A percentile compares a stretch with the other conserved stretches of the same genome.
Conservation (phyloP, 1,284 basidiomycete genomes). For the Cystobasidium pallidum region DNA sequence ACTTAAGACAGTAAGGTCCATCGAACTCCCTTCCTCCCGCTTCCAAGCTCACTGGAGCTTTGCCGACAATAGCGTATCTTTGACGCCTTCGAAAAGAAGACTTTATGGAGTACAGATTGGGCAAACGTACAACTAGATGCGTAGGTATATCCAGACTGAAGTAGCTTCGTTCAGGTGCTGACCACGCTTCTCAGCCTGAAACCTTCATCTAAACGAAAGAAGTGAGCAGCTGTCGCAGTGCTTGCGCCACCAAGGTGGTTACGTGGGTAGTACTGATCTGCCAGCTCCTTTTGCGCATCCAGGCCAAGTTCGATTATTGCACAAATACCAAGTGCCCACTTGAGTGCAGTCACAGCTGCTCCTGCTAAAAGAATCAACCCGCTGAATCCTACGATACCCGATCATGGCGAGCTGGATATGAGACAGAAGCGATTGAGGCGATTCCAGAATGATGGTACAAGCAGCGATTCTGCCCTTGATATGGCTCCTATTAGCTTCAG, state of each 20-base stretch:
- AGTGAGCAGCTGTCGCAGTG: constrained; percentile 29
- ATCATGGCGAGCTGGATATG: constrained; percentile 39
- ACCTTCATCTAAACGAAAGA: constrained; percentile 67
- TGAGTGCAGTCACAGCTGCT: constrained; percentile 12
- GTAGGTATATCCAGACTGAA: constrained; percentile 57
- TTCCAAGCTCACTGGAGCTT: background rate
- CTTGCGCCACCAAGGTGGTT: constrained; percentile 10
- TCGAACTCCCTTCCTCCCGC: background rate
- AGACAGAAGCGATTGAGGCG: constrained; percentile 39
- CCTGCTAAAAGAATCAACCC: constrained; percentile 15
- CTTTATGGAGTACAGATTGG: constrained; percentile 89
- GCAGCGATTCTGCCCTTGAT: constrained; percentile 25
- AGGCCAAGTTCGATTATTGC: constrained; percentile 11
- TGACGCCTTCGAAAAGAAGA: constrained; percentile 62
- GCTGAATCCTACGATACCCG: constrained; percentile 21
- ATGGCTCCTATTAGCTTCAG: constrained; percentile 23
- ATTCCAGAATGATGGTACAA: constrained; percentile 41
- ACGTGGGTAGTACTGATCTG: background rate
- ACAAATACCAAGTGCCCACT: constrained; percentile 37
- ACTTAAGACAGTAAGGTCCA: constrained; percentile 54
- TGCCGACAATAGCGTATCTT: constrained; percentile 53
- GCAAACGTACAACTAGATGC: constrained; percentile 75
- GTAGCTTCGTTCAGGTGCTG: too few species aligned
- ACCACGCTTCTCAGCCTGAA: constrained; percentile 63
- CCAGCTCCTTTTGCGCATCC: background rate